Percentiles rank a stretch among this genome's conserved stretches.
Conservation (phyloP, 768 basidiomycete species). For the Polyporus arcularius region DNA sequence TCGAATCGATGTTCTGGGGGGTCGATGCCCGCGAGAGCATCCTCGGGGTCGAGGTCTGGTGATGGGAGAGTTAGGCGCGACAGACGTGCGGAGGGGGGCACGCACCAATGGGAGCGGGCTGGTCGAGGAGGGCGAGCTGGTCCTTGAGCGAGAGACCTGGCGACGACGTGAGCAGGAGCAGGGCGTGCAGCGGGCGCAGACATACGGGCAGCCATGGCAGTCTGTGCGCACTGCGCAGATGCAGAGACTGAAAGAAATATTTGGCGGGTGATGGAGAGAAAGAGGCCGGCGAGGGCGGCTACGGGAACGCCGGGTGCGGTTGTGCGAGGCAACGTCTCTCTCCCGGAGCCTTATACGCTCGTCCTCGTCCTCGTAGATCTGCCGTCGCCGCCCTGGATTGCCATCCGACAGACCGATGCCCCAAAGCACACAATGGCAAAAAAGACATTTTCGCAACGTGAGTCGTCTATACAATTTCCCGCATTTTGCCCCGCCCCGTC, state of each 20-base stretch:
- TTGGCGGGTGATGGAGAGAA: not conserved
- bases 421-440: slow-evolving; percentile 25
- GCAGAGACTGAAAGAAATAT: not conserved
- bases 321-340: not conserved
- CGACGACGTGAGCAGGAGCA: slow-evolving; percentile 1
- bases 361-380: not conserved
- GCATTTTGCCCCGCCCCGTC: not conserved
- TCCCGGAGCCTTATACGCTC: slow-evolving; percentile 16
- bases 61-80: slow-evolving; percentile 13
- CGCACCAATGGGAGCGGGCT: slow-evolving; percentile 68
- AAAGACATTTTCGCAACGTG: slow-evolving; percentile 21
- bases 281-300: slow-evolving; percentile 6
- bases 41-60: slow-evolving; percentile 77
- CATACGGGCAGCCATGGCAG: slow-evolving; percentile 22
- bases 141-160: slow-evolving; percentile 65
- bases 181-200: slow-evolving; percentile 2
- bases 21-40: slow-evolving; percentile 49
- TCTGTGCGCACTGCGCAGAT: not conserved
- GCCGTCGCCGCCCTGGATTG: slow-evolving; percentile 27
- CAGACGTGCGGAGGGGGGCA: slow-evolving; percentile 8
- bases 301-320: not conserved
- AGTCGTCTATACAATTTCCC: slow-evolving; percentile 16
- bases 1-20: slow-evolving; percentile 41
- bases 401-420: slow-evolving; percentile 22
- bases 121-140: slow-evolving; percentile 80